phyloP scores from a whole-genome alignment of 768 basidiomycete species.

The Calocybe cyanea region DNA sequence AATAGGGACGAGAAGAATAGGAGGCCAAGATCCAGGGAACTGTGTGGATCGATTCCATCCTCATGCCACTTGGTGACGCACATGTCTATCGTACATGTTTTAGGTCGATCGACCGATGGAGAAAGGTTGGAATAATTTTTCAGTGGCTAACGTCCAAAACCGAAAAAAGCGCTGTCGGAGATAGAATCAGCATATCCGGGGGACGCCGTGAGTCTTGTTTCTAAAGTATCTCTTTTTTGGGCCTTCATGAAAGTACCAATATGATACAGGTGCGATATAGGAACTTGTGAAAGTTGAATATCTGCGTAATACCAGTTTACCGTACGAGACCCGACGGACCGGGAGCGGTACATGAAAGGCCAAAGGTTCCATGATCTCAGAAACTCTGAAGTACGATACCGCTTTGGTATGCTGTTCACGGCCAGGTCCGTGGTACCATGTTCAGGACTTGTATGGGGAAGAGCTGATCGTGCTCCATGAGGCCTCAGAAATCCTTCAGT shows the following conservation, averaged over 20 bases:
- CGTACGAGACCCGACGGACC: too few relatives aligned
- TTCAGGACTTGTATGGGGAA: background rate
- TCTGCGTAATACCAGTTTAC: too few relatives aligned
- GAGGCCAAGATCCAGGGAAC: constrained; percentile 7
- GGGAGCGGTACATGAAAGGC: too few relatives aligned
- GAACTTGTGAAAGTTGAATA: too few relatives aligned
- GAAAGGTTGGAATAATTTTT: background rate
- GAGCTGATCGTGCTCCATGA: background rate
- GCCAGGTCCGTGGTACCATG: too few relatives aligned
- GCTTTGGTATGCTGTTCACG: too few relatives aligned
- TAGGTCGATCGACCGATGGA: constrained; percentile 7
- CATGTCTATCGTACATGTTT: constrained; percentile 3
- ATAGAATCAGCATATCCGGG: constrained; percentile 6
- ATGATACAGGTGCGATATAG: too few relatives aligned
- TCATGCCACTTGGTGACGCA: constrained; percentile 6
- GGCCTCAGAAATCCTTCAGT: background rate
- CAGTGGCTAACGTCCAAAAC: background rate
- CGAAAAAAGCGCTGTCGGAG: constrained; percentile 2
- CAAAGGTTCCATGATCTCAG: too few relatives aligned
- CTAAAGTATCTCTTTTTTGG: too few relatives aligned
- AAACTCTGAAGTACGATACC: too few relatives aligned
- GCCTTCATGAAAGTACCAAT: too few relatives aligned
- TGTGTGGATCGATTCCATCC: constrained; percentile 12
- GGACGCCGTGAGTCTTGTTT: too few relatives aligned
- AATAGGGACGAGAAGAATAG: background rate